A percentile compares a stretch with the other conserved stretches of the same genome.
Conservation (phyloP, 1,139 yeast genomes). For the Kodamaea sp. region DNA sequence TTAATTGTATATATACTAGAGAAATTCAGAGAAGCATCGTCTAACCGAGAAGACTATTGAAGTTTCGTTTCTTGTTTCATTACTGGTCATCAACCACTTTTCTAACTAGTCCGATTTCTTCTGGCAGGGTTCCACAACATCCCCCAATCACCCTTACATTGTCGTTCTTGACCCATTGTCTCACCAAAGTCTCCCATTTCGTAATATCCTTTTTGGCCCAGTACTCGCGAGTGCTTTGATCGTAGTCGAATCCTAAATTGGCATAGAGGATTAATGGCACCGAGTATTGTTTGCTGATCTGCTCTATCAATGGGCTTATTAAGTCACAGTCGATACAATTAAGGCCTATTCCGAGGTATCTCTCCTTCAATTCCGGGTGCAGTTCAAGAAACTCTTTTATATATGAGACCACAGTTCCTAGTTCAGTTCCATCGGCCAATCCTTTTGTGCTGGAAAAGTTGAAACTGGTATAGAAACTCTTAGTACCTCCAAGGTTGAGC, state of each 20-base stretch:
- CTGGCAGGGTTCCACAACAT: constrained; percentile 58
- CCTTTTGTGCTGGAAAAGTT: constrained; percentile 24
- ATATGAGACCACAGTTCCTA: constrained; percentile 23
- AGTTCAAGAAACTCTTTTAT: constrained; percentile 15
- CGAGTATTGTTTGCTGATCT: constrained; percentile 18
- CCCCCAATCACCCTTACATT: constrained; percentile 52
- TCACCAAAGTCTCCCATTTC: constrained; percentile 31
- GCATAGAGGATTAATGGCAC: constrained; percentile 50
- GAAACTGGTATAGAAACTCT: constrained; percentile 33
- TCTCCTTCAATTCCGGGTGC: constrained; percentile 9
- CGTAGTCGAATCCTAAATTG: constrained; percentile 56
- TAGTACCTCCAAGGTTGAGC: constrained; percentile 13
- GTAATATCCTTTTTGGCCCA: constrained; percentile 19
- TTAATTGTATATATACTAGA: too few relatives aligned
- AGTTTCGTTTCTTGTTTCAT: too few relatives aligned
- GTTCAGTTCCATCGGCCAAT: constrained; percentile 37
- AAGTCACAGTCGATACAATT: constrained; percentile 38
- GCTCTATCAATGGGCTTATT: constrained; percentile 21
- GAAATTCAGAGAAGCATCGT: too few relatives aligned
- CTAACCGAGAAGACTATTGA: too few relatives aligned
- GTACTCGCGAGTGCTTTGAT: constrained; percentile 26
- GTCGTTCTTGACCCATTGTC: constrained; percentile 33
- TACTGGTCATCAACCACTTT: constrained; percentile 12
- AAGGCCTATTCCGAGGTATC: constrained; percentile 38
- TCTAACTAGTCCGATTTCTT: constrained; percentile 34